Base-by-base conservation (phyloP, 306 rosid species). In the Sphenostylis stenocarpa region DNA sequence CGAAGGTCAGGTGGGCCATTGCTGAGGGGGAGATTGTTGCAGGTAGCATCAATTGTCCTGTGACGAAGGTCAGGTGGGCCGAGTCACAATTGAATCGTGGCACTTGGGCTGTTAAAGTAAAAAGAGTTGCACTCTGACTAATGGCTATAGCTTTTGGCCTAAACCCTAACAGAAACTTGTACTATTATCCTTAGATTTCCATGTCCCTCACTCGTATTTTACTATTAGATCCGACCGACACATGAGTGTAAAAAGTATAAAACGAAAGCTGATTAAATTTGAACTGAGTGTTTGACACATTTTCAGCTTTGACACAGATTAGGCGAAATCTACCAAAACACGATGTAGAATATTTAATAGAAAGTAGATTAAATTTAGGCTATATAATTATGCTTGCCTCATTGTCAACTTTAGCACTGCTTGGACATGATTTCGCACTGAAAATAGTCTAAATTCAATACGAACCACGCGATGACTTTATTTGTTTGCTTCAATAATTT, bases 401-500 rank as follows among this genome's bases (percentile, higher is more conserved):
- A 17, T 28, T 12, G 60, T 74, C 62, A 61, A 62, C 36, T 58
- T 33, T 23, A 38, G 64, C 31, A 28, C 11, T 57, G 34, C 21
- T 45, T 23, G 77, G 67, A 58, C 57, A 62, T 49, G 57, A 79
- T 47, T 79, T 79, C 49, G 58, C 13, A 20, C 20, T 17, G 41
- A 53, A 39, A 67, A 51, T 52, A 17, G 29, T 11, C 19, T 13
- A 41, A 57, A 20, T 26, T 26, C 31, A 58, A n/a, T 28, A 14
- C 39, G 39, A 77, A 52, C 43, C 41, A 15, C 3, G 15, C 47
- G 7, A 56, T 67, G 68, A 77, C 68, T 65, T 65, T 49, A 56
- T 55, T 53, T 55, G 67, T 43, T 67, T 53, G 47, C 31, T 67
- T 77, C 43, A 56, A 67, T 55, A 77, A 76, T 36, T 63, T 51